phyloP scores from a whole-genome alignment of 345 rosid species.

The Sisymbrium altissimum region DNA sequence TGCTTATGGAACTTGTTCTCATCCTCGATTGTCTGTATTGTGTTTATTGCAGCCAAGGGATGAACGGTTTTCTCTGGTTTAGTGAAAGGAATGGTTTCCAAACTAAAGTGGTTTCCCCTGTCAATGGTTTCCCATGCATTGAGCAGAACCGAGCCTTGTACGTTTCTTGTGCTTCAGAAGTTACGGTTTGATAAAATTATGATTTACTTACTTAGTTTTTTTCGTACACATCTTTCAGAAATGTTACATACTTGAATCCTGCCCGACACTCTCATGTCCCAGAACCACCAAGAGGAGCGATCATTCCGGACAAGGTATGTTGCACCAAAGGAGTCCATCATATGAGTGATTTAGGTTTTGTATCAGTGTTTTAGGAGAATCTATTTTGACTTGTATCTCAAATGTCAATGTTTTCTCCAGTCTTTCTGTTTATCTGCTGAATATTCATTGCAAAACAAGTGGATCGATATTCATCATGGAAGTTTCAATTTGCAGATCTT shows the following conservation, averaged over 20 bases:
- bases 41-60: constrained; percentile 66
- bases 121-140: constrained; percentile 61
- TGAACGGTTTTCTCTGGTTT: constrained; percentile 86
- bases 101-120: constrained; percentile 51
- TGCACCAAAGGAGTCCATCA: not conserved
- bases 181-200: constrained; percentile 17
- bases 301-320: constrained; percentile 73
- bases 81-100: constrained; percentile 55
- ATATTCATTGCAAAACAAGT: constrained; percentile 9
- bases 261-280: constrained; percentile 51
- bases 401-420: not conserved
- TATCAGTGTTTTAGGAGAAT: not conserved
- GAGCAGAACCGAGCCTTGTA: constrained; percentile 66
- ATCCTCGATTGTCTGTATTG: constrained; percentile 19
- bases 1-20: constrained; percentile 22
- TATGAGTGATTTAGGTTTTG: not conserved
- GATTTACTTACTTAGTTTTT: constrained; percentile 19
- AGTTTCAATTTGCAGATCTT: constrained; percentile 51
- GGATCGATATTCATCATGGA: not conserved
- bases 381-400: not conserved
- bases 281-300: constrained; percentile 69
- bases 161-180: constrained; percentile 31
- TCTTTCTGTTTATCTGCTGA: not conserved
- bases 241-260: constrained; percentile 66
- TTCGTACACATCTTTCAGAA: constrained; percentile 47